Percentiles rank a stretch among this genome's conserved stretches.
These are phyloP conservation scores for Thraustochytrium striatum DNA, from an alignment of 352 stramenopile species.

Conservation along the genomic window DNA sequence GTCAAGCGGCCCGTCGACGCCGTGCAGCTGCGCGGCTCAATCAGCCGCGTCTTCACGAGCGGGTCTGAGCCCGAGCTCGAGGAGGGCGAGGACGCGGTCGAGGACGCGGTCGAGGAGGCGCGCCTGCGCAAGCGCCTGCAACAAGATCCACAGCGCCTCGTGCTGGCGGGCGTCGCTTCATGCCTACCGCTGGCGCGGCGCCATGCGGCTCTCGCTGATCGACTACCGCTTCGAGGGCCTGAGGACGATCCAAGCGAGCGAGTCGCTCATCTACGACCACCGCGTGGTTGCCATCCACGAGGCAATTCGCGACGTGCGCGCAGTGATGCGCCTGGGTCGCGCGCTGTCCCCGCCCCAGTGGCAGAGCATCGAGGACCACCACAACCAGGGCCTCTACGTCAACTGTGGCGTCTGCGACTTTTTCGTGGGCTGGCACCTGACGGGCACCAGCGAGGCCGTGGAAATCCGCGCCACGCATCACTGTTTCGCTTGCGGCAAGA, in stretches of 20 bases:
- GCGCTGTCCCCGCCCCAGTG: constrained; percentile 13
- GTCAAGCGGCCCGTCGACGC: not conserved
- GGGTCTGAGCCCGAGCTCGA: not conserved
- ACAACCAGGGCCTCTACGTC: constrained; percentile 5
- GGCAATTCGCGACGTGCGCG: constrained; percentile 27
- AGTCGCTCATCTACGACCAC: constrained; percentile 42
- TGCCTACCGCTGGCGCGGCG: constrained; percentile 16
- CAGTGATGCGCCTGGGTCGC: not conserved
- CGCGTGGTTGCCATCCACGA: not conserved
- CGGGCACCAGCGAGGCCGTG: constrained; percentile 15
- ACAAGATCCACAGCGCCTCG: constrained; percentile 15
- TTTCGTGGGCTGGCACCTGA: constrained; percentile 46
- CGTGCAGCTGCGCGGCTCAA: not conserved
- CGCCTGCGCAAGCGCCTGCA: too few species aligned
- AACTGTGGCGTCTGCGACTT: constrained; percentile 44
- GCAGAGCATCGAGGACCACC: constrained; percentile 43
- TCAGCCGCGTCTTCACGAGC: not conserved
- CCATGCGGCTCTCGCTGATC: not conserved
- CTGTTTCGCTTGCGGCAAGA: constrained; percentile 28
- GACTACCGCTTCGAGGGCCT: constrained; percentile 40
- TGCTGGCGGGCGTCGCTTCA: constrained; percentile 26
- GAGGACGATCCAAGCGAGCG: not conserved
- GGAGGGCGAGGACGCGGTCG: not conserved
- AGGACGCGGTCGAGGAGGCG: constrained; percentile 1
- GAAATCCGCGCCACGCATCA: constrained; percentile 32